phyloP scores from a whole-genome alignment of 108 stramenopile species.

The Conticribra weissflogii region DNA sequence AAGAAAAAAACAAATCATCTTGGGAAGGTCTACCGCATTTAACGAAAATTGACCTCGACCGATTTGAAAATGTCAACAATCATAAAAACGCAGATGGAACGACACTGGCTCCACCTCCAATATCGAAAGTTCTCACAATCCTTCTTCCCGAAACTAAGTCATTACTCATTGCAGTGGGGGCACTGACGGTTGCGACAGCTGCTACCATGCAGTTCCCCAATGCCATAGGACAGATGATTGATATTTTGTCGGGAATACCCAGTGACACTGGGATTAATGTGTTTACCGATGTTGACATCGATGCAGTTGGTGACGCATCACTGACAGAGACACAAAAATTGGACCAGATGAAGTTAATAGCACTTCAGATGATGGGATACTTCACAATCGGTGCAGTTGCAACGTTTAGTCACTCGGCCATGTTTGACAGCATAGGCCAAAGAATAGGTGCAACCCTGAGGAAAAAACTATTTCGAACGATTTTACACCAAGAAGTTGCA shows the following conservation, averaged over 20 bases:
- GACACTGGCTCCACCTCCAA: conserved; percentile 20
- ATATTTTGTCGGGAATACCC: conserved; percentile 23
- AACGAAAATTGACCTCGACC: neutral
- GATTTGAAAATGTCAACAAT: neutral
- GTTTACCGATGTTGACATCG: neutral
- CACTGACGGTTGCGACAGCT: conserved; percentile 38
- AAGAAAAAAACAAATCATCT: neutral
- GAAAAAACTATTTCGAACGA: conserved; percentile 35
- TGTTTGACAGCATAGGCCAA: conserved; percentile 47
- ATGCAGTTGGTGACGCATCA: neutral
- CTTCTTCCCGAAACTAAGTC: conserved; percentile 30
- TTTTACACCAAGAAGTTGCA: conserved; percentile 34
- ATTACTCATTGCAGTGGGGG: conserved; percentile 26
- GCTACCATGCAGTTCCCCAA: conserved; percentile 54
- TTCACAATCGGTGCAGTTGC: conserved; percentile 37
- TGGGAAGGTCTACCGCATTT: neutral
- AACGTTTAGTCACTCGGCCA: conserved; percentile 33
- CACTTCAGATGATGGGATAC: conserved; percentile 30
- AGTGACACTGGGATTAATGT: conserved; percentile 6
- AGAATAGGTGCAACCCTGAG: conserved; percentile 42
- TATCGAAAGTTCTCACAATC: conserved; percentile 41
- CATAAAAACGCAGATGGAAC: neutral
- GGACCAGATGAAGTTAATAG: conserved; percentile 31
- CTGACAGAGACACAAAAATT: neutral
- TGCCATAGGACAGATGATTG: conserved; percentile 43